Evolutionary conservation across 1,284 basidiomycete genomes (phyloP).

Genomic region (Cutaneotrichosporon curvatum): DNA sequence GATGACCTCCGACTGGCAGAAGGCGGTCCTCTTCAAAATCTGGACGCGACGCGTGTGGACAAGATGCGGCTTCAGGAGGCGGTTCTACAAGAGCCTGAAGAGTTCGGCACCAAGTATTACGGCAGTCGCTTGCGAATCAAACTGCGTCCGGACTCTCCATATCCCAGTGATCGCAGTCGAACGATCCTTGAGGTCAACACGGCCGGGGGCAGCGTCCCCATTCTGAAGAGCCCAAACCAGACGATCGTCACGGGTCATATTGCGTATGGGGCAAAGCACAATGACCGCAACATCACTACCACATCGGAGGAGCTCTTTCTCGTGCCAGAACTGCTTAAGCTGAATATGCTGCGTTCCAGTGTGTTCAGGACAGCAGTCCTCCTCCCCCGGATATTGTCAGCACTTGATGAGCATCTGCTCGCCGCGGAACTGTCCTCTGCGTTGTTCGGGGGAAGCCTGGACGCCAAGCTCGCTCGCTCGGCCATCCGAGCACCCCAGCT

Average conservation of each 20-base stretch:
- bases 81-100: constrained; percentile 17
- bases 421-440: constrained; percentile 20
- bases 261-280: constrained; percentile 12
- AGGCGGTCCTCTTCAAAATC: constrained; percentile 5
- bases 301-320: background rate
- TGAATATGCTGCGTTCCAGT: constrained; percentile 24
- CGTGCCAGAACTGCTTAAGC: constrained; percentile 21
- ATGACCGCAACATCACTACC: constrained; percentile 14
- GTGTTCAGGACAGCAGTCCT: constrained; percentile 21
- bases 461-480: constrained; percentile 7
- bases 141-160: constrained; percentile 22
- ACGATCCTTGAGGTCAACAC: background rate
- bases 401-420: constrained; percentile 26
- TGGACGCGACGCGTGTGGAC: constrained; percentile 13
- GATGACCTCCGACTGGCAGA: constrained; percentile 20
- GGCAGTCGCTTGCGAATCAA: constrained; percentile 19
- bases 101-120: constrained; percentile 23
- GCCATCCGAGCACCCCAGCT: too few relatives aligned
- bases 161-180: background rate
- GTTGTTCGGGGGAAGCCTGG: constrained; percentile 11
- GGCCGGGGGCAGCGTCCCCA: background rate
- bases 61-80: constrained; percentile 17
- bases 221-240: constrained; percentile 12
- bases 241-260: constrained; percentile 20
- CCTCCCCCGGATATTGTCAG: constrained; percentile 19